Evolutionary conservation across 1,284 basidiomycete species (phyloP).

Genomic region (Fistulina hepatica): DNA sequence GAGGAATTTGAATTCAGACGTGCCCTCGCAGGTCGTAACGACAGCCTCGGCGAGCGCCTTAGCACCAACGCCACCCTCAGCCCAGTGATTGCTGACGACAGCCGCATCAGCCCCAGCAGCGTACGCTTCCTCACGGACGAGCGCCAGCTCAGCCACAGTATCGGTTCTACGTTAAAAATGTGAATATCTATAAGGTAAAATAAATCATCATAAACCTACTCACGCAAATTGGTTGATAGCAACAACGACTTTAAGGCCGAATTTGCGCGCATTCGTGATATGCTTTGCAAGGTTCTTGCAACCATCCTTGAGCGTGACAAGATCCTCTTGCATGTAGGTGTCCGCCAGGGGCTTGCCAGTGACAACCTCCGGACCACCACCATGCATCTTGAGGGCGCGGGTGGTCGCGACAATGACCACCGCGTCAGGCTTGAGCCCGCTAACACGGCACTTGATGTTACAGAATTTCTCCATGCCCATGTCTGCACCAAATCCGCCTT

Average conservation of each 20-base stretch:
- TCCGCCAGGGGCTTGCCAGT: constrained; percentile 93
- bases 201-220: constrained; percentile 26
- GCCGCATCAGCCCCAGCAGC: constrained; percentile 90
- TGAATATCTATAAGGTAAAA: no score
- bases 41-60: constrained; percentile 82
- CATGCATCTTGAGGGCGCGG: constrained; percentile 98
- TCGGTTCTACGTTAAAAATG: constrained; percentile 53
- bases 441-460: constrained; percentile 98
- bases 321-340: constrained; percentile 90
- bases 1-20: constrained; percentile 81
- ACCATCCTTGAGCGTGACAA: constrained; percentile 84
- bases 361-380: constrained; percentile 93
- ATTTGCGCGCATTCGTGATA: constrained; percentile 92
- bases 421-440: constrained; percentile 88
- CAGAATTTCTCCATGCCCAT: constrained; percentile 99
- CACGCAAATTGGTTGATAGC: constrained; percentile 93
- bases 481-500: constrained; percentile 98
- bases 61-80: constrained; percentile 84
- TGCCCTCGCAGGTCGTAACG: constrained; percentile 73
- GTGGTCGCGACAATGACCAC: constrained; percentile 96
- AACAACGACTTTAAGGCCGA: constrained; percentile 94
- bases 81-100: constrained; percentile 95
- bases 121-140: constrained; percentile 75
- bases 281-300: constrained; percentile 92
- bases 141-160: constrained; percentile 80